Conservation (phyloP, 1,284 basidiomycete genomes). For the Marasmius tenuissimus region DNA sequence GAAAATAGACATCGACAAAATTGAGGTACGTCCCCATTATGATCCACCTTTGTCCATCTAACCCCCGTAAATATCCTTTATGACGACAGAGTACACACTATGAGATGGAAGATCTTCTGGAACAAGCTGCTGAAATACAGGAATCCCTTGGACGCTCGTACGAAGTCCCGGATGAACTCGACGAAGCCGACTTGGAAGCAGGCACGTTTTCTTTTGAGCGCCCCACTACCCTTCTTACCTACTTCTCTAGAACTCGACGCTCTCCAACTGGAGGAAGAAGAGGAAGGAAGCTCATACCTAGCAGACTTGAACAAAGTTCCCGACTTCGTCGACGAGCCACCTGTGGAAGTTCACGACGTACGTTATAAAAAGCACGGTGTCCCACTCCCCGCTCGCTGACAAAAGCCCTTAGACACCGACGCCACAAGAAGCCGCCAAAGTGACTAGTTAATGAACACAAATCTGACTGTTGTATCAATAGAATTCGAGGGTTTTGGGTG, state of each 20-base stretch:
- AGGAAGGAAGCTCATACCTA: constrained; percentile 85
- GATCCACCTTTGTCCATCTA: constrained; percentile 7
- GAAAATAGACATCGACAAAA: constrained; percentile 97
- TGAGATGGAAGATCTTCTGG: constrained; percentile 98
- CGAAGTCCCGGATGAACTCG: constrained; percentile 95
- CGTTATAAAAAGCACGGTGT: constrained; percentile 12
- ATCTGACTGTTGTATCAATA: constrained; percentile 15
- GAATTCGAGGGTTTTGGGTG: constrained; percentile 10
- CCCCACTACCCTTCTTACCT: neutral
- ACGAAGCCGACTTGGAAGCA: constrained; percentile 96
- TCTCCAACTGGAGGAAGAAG: constrained; percentile 83
- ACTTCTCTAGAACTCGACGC: constrained; percentile 78
- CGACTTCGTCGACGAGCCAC: constrained; percentile 87
- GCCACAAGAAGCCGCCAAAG: constrained; percentile 55
- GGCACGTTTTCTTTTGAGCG: constrained; percentile 35
- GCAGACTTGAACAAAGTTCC: constrained; percentile 83
- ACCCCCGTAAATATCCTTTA: neutral
- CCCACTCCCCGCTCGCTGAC: constrained; percentile 1
- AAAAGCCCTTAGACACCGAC: constrained; percentile 29
- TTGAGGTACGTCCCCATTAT: constrained; percentile 66
- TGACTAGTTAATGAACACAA: constrained; percentile 34
- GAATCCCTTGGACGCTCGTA: constrained; percentile 93
- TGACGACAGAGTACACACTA: constrained; percentile 79
- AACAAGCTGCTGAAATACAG: constrained; percentile 98
- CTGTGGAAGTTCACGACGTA: constrained; percentile 66